Evolutionary conservation across 2,329 filamentous ascomycete species (phyloP).

Genomic region (Purpureocillium lavendulum): DNA sequence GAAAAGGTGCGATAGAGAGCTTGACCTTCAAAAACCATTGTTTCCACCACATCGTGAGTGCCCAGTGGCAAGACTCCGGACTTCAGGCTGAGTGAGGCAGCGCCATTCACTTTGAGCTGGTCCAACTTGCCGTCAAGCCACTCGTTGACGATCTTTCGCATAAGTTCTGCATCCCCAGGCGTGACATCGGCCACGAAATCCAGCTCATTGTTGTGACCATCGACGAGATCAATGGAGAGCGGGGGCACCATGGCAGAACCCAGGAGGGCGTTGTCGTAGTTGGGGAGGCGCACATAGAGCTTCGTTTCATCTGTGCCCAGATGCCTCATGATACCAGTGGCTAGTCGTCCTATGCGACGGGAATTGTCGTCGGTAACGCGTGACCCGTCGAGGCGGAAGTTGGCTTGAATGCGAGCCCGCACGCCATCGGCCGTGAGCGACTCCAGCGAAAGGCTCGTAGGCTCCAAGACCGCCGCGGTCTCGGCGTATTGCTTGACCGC

Average conservation of each 20-base stretch:
- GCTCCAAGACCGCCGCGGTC: constrained; percentile 72
- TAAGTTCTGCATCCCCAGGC: constrained; percentile 67
- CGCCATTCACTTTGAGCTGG: constrained; percentile 62
- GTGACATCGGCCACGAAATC: constrained; percentile 71
- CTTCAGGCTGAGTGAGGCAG: constrained; percentile 64
- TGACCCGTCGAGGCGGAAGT: constrained; percentile 71
- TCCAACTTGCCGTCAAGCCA: constrained; percentile 76
- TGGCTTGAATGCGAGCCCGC: constrained; percentile 70
- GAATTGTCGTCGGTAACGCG: constrained; percentile 64
- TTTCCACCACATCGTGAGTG: constrained; percentile 65
- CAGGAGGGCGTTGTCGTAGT: constrained; percentile 69
- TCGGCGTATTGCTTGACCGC: constrained; percentile 80
- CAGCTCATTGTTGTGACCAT: constrained; percentile 68
- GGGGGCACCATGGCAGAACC: constrained; percentile 71
- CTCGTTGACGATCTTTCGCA: constrained; percentile 76
- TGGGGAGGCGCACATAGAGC: constrained; percentile 71
- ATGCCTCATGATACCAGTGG: constrained; percentile 71
- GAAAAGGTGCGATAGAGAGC: constrained; percentile 57
- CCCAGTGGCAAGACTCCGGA: constrained; percentile 76
- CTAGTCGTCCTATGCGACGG: constrained; percentile 65
- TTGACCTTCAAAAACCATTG: constrained; percentile 76
- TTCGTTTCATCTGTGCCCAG: constrained; percentile 66
- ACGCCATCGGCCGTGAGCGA: constrained; percentile 75
- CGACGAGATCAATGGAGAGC: constrained; percentile 66
- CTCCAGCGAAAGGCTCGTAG: constrained; percentile 76